Base-by-base conservation (phyloP, 768 basidiomycete species). In the Leccinum broughii region DNA sequence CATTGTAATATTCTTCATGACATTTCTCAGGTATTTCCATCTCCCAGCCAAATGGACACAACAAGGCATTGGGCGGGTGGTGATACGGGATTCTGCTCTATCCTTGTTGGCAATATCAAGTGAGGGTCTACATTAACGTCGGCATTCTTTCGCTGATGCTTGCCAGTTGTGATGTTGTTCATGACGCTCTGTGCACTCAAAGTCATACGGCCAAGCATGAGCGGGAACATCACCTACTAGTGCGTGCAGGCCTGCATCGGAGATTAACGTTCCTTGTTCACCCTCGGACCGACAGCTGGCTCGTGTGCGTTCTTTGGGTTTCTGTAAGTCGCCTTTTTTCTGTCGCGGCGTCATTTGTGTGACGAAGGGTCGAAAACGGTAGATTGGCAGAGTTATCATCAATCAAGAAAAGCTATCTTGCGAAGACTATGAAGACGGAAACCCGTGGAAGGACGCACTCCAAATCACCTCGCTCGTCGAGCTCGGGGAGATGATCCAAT, bases 211-310 rank as follows among this genome's bases (percentile, higher is more conserved):
- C 55, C 54, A n/a, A 37, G 39, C 13, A 60, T 63, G 59, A 56
- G 57, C 8, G 62, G 64, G n/a, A 72, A 72, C 28, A 51, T 71
- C 1, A 55, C 58, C 1, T 71, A 66, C 53, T 63, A 66, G 70
- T 68, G 17, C 51, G 51, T 51, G 11, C 30, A 51, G 4, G n/a
- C 11, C 11, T 51, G 28, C 15, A 51, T 30, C 14, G 24, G 17
- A 13, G 17, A 24, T 28, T 10, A n/a, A 8, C 1, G 15, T 51
- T 17, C 30, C 28, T 51, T 51, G 51, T 32, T 51, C 51, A 51
- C 39, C 26, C 7, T 30, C 15, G 9, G 13, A 26, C 30, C 15
- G 51, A n/a, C 52, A 70, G 68, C 44, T 67, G 68, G 68, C 51
- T 70, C 3, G 56, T 67, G 11, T 56, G 46, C 28, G 17, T 58